Conservation (phyloP, 1,139 yeast genomes). For the Scheffersomyces insectosa region DNA sequence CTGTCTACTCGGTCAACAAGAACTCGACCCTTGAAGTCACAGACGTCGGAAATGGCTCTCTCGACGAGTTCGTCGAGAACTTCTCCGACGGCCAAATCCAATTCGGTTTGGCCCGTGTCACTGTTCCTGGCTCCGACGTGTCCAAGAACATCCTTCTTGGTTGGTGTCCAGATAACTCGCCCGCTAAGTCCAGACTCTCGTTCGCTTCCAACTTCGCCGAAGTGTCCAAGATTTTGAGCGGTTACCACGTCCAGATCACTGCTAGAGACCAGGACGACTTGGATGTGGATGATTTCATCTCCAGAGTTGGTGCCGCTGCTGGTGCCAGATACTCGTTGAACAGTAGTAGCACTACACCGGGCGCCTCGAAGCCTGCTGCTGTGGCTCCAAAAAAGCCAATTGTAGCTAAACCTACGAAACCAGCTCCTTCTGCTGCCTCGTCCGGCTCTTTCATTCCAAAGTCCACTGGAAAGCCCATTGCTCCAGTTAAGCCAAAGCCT, state of each 20-base stretch:
- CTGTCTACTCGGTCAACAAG: slow-evolving; percentile 62
- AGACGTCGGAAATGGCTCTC: slow-evolving; percentile 60
- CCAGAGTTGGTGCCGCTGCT: slow-evolving; percentile 84
- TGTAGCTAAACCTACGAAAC: slow-evolving; percentile 18
- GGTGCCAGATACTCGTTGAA: slow-evolving; percentile 92
- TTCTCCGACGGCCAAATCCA: slow-evolving; percentile 89
- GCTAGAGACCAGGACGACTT: slow-evolving; percentile 95
- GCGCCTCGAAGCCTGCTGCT: slow-evolving; percentile 5
- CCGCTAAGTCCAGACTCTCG: slow-evolving; percentile 69
- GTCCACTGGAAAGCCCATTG: slow-evolving; percentile 44
- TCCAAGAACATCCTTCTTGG: slow-evolving; percentile 83
- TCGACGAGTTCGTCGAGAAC: slow-evolving; percentile 75
- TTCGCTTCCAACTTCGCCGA: slow-evolving; percentile 77
- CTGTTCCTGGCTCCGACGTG: slow-evolving; percentile 87
- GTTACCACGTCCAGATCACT: slow-evolving; percentile 93
- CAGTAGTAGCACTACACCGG: slow-evolving; percentile 13
- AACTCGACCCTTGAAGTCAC: slow-evolving; percentile 59
- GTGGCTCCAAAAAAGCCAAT: slow-evolving; percentile 16
- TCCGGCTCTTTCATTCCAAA: slow-evolving; percentile 36
- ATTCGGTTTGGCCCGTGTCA: slow-evolving; percentile 85
- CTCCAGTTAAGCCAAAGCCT: slow-evolving; percentile 23
- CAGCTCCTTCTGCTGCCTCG: slow-evolving; percentile 22
- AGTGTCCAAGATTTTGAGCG: slow-evolving; percentile 65
- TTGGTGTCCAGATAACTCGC: slow-evolving; percentile 92
- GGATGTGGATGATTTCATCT: slow-evolving; percentile 71